Percentiles rank a stretch among this genome's conserved stretches.
Evolutionary conservation across 768 basidiomycete species (phyloP).

Genomic region (Cantharellus anzutake): DNA sequence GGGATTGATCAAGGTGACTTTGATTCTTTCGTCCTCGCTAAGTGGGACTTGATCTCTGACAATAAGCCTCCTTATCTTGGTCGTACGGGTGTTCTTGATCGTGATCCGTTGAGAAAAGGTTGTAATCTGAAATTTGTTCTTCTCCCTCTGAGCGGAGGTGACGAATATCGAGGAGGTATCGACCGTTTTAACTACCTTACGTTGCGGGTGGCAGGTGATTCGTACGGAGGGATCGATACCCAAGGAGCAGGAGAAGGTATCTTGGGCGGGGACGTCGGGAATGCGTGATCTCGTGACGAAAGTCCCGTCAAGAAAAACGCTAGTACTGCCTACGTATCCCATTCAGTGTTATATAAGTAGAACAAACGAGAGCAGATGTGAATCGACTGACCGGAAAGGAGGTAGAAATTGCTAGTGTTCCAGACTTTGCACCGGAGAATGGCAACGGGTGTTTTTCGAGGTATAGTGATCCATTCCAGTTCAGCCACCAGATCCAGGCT

Average conservation of each 20-base stretch:
- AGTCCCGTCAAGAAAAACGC: constrained; percentile 9
- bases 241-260: constrained; percentile 8
- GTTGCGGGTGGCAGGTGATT: constrained; percentile 6
- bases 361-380: neutral
- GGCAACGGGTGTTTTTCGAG: neutral
- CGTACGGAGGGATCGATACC: constrained; percentile 8
- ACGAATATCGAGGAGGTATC: neutral
- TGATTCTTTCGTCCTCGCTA: constrained; percentile 7
- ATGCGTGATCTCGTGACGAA: constrained; percentile 8
- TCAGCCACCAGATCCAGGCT: neutral
- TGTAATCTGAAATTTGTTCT: constrained; percentile 6
- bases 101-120: constrained; percentile 7
- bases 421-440: neutral
- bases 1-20: constrained; percentile 6
- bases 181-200: neutral
- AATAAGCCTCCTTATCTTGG: neutral
- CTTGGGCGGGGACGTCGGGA: constrained; percentile 4
- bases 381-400: neutral
- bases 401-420: neutral
- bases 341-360: neutral
- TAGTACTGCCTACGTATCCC: neutral
- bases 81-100: constrained; percentile 8
- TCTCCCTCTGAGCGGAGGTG: neutral
- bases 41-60: constrained; percentile 8
- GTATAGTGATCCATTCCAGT: neutral